Evolutionary conservation across 106 monocot genomes (phyloP).

Genomic region (Amphibolis antarctica): DNA sequence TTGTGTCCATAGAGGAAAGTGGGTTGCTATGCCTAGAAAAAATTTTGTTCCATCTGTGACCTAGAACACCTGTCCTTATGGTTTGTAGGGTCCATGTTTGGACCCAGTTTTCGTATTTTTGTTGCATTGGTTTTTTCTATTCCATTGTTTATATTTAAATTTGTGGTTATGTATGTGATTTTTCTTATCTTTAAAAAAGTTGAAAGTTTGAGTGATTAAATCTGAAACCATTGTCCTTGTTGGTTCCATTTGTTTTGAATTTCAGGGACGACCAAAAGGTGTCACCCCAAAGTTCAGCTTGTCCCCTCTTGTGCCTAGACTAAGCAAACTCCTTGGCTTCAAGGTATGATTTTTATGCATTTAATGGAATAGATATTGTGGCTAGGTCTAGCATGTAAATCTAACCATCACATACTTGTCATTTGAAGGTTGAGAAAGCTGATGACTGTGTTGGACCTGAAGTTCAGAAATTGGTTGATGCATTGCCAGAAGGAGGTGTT

Average conservation of each 20-base stretch:
- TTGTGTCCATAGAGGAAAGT: too few relatives aligned
- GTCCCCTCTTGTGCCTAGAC: conserved; percentile 69
- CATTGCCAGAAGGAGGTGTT: conserved; percentile 60
- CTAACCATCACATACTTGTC: neutral
- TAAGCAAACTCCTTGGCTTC: conserved; percentile 59
- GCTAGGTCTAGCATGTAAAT: neutral
- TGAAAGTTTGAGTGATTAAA: neutral
- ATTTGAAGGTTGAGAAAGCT: conserved; percentile 32
- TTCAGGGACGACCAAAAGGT: conserved; percentile 78
- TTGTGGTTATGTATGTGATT: too few relatives aligned
- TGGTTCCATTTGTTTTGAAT: neutral
- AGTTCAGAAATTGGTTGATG: conserved; percentile 61
- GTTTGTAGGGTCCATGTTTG: too few relatives aligned
- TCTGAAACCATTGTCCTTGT: neutral
- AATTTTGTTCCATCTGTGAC: too few relatives aligned
- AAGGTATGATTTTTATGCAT: conserved; percentile 21
- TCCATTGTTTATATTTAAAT: too few relatives aligned
- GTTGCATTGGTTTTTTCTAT: too few relatives aligned
- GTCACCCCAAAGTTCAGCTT: conserved; percentile 79
- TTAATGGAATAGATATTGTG: neutral
- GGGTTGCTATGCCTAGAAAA: too few relatives aligned
- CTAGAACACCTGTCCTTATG: too few relatives aligned
- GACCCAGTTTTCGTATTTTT: too few relatives aligned
- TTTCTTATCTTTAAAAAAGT: too few relatives aligned
- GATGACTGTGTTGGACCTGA: conserved; percentile 73